Evolutionary conservation across 768 basidiomycete genomes (phyloP), one percentile per base, ranked within the genome.

Genomic region (Boletus insuetus): DNA sequence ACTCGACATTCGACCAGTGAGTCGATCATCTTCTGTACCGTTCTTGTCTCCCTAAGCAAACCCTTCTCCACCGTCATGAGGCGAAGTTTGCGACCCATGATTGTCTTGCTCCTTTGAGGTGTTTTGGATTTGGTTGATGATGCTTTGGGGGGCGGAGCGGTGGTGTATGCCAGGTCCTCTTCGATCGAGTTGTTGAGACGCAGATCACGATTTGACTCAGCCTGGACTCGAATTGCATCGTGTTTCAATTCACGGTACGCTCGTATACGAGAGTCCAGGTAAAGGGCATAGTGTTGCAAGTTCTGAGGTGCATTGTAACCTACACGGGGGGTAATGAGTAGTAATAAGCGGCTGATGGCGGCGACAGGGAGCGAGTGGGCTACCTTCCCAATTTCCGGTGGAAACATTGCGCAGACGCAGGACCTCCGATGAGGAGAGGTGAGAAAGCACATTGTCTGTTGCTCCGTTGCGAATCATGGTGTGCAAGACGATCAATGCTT

Each of bases 391-490:
- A 35, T 69, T 88, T 34, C 83, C 89, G 5, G 81, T 74, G n/a
- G 83, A 82, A 11, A 98, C 87, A 61, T 94, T 92, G 54, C 83
- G 81, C 53, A 98, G 74, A 53, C 86, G 81, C 34, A 98, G 75
- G n/a, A 92, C 79, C 61, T 96, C 91, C 3, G 85, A 81, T 34
- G 86, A 82, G 6, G 91, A 86, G 38, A 98, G 81, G 72, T 94
- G 88, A 13, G 82, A 77, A 19, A 98, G 80, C 13, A 98, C 83
- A 67, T 94, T 92, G 76, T 98, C 94, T 7, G 95, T 97, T 3
- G 91, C 82, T n/a, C 97, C 97, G 58, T 91, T 93, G 26, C 97
- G 85, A 69, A 98, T 91, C 91, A 99, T 94, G 32, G 87, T 92
- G 69, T 99, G 97, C 8, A 98, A 77, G 4, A 96, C 92, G 63